Evolutionary conservation across 192 early-diverging fungal species (phyloP).

Genomic region (Umbelopsis ramanniana): DNA sequence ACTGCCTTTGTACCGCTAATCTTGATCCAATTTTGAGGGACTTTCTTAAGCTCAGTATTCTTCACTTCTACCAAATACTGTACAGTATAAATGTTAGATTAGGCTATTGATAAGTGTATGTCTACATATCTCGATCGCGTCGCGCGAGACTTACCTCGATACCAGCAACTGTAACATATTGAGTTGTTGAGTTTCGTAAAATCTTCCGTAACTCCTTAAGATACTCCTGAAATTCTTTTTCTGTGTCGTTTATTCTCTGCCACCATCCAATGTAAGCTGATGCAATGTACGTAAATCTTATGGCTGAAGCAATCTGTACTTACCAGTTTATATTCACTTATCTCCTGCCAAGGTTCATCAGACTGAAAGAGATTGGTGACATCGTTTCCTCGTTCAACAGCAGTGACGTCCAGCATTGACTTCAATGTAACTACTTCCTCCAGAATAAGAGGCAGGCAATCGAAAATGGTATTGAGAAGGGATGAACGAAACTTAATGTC

Average conservation of each 20-base stretch:
- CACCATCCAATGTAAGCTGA: not conserved
- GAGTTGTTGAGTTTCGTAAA: constrained; percentile 51
- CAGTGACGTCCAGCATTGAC: constrained; percentile 46
- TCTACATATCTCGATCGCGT: not conserved
- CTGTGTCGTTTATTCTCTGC: constrained; percentile 54
- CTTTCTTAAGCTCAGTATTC: constrained; percentile 51
- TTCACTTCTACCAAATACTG: constrained; percentile 77
- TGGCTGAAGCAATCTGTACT: not conserved
- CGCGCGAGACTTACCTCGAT: constrained; percentile 56
- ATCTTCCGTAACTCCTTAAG: constrained; percentile 51
- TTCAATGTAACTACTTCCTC: constrained; percentile 42
- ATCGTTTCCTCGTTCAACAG: constrained; percentile 48
- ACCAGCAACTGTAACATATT: constrained; percentile 67
- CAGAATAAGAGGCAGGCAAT: constrained; percentile 44
- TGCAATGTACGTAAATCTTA: not conserved
- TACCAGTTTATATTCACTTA: constrained; percentile 48
- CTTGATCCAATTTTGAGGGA: constrained; percentile 77
- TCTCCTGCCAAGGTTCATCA: constrained; percentile 53
- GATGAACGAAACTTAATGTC: constrained; percentile 34
- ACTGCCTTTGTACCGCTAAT: constrained; percentile 69
- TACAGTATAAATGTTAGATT: constrained; percentile 1
- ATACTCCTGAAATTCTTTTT: constrained; percentile 58
- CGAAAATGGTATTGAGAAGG: constrained; percentile 42
- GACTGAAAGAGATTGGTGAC: constrained; percentile 64
- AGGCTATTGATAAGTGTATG: not conserved